Base-by-base conservation (phyloP, 331 rosid species). In the Spiraea crenata region DNA sequence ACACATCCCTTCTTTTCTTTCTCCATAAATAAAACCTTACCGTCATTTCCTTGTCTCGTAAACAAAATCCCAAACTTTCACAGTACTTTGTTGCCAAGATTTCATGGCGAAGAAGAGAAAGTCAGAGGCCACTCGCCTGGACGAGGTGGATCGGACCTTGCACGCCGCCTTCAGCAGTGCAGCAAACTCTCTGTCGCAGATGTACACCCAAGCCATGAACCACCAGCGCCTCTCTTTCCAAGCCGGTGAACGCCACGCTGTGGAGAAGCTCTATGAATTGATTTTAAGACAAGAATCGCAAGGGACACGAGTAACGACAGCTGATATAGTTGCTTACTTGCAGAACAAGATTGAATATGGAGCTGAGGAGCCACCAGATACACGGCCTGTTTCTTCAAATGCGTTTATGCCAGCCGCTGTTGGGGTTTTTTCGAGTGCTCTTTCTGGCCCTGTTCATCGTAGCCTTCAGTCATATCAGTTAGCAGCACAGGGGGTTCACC, bases 231-330 rank as follows among this genome's bases (percentile, higher is more conserved):
- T 88, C 74, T 88, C 96, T 61, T 90, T 90, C 77, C 96, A 88
- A 72, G 88, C 93, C 71, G 96, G 96, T 57, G 96, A 90, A 80
- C 93, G 96, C 9, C 90, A 90, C 79, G 88, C 90, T 72, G 86
- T 84, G 31, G 31, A 25, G 31, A 25, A 25, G 31, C 31, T 25
- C 31, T 25, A 25, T 25, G 31, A 25, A 25, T 25, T 25, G 31
- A 25, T 25, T 25, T 25, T 25, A 25, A 25, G 31, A 25, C 31
- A 25, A 25, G 31, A 25, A 25, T 25, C 31, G 31, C 31, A 25
- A 25, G 31, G 31, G 31, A 25, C 31, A 25, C 31, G 31, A 25
- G 31, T 25, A 25, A 25, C 31, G 31, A 25, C 31, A 25, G 31
- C 31, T 25, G 31, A 25, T 25, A 25, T 25, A 25, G 31, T 25